phyloP scores from a whole-genome alignment of 2,329 filamentous ascomycete genomes.

The Pleomassaria siparia region DNA sequence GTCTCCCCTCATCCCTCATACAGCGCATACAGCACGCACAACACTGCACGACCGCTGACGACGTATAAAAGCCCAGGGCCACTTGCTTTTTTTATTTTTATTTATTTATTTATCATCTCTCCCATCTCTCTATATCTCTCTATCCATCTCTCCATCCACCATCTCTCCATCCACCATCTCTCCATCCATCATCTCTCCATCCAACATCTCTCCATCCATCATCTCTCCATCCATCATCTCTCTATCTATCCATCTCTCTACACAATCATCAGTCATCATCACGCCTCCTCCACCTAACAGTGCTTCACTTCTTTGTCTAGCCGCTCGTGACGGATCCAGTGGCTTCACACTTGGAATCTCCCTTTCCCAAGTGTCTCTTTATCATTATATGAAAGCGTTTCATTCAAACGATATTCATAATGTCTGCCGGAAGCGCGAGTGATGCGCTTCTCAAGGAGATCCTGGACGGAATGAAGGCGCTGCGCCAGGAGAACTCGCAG shows the following conservation, averaged over 20 bases:
- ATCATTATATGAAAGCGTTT: conserved; percentile 7
- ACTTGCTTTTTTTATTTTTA: not conserved
- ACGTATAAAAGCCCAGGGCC: conserved; percentile 1
- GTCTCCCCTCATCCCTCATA: conserved; percentile 4
- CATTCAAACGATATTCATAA: conserved; percentile 20
- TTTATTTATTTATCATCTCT: not conserved
- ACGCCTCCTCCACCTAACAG: not conserved
- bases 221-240: no score
- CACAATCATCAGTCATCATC: not conserved
- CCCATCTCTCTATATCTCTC: not conserved
- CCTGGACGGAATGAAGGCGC: conserved; percentile 55
- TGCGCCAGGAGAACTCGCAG: conserved; percentile 58
- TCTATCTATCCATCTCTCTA: no score
- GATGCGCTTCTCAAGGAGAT: conserved; percentile 56
- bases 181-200: not conserved
- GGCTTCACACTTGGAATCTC: not conserved
- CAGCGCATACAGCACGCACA: not conserved
- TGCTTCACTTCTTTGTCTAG: conserved; percentile 7
- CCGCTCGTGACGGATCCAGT: conserved; percentile 7
- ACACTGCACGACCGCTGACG: not conserved
- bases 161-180: not conserved
- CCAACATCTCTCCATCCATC: not conserved
- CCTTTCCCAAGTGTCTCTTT: conserved; percentile 6
- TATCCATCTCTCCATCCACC: not conserved
- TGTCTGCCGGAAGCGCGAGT: conserved; percentile 34